Conservation (phyloP, 768 basidiomycete genomes). For the Suillus cothurnatus region DNA sequence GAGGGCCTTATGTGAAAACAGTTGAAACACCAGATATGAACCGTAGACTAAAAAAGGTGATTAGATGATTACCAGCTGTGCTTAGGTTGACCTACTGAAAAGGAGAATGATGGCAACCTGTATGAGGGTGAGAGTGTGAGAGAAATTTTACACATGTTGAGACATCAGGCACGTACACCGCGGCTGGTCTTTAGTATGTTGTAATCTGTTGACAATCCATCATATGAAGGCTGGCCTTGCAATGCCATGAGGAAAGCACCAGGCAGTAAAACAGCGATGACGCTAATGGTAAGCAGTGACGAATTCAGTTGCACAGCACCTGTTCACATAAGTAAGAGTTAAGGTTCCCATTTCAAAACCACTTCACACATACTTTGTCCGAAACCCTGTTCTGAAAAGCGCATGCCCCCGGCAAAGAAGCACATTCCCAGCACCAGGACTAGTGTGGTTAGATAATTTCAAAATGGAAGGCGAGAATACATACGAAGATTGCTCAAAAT, state of each 20-base stretch:
- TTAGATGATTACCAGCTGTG: constrained; percentile 5
- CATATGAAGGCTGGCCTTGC: constrained; percentile 18
- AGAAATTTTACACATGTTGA: background rate
- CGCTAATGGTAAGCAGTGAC: constrained; percentile 72
- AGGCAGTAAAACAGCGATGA: constrained; percentile 77
- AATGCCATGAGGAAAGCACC: constrained; percentile 75
- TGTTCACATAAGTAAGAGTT: constrained; percentile 27
- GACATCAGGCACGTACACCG: constrained; percentile 51
- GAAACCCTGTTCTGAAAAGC: constrained; percentile 79
- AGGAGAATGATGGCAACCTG: constrained; percentile 78
- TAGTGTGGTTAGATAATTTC: constrained; percentile 27
- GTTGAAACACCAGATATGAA: constrained; percentile 78
- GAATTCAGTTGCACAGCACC: constrained; percentile 76
- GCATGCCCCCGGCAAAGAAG: constrained; percentile 79
- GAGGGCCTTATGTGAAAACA: constrained; percentile 75
- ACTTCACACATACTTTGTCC: constrained; percentile 54
- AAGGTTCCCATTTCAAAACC: background rate
- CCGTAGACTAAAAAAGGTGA: constrained; percentile 56
- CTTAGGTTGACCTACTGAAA: constrained; percentile 53
- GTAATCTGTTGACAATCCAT: constrained; percentile 34
- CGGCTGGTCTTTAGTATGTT: constrained; percentile 74
- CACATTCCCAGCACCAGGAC: constrained; percentile 86
- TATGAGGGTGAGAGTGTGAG: constrained; percentile 11
- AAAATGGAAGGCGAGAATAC: constrained; percentile 20
- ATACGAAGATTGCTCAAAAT: constrained; percentile 76